Conservation (phyloP, 2,329 filamentous ascomycete species). For the Fusarium sp. region DNA sequence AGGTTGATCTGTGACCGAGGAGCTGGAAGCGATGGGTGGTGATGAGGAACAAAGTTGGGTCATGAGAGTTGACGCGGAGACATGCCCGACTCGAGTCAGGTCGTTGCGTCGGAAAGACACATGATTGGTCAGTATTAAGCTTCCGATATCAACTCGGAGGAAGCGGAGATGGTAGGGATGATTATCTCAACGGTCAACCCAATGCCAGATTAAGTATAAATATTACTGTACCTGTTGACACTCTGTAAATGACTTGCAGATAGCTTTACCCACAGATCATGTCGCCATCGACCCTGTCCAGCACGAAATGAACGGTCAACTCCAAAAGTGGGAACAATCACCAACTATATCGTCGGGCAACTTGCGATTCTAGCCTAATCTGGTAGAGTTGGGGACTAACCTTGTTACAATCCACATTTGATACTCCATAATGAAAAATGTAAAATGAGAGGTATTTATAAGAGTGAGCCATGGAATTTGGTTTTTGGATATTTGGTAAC, state of each 20-base stretch:
- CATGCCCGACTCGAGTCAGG: conserved; percentile 8
- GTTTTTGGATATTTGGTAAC: not conserved
- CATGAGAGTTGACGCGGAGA: conserved; percentile 30
- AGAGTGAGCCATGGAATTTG: not conserved
- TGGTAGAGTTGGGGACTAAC: conserved; percentile 8
- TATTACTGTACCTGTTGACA: not conserved
- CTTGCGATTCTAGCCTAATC: conserved; percentile 37
- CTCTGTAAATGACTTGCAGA: not conserved
- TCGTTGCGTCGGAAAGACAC: not conserved
- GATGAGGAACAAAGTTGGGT: conserved; percentile 16
- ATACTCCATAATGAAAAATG: conserved; percentile 18
- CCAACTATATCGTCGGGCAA: conserved; percentile 24
- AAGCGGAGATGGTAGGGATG: not conserved
- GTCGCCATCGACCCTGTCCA: conserved; percentile 42
- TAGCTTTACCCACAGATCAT: conserved; percentile 2
- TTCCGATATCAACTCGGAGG: conserved; percentile 27
- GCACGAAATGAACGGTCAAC: conserved; percentile 34
- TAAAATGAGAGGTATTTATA: conserved; percentile 8
- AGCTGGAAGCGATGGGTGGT: conserved; percentile 22
- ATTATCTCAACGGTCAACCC: not conserved
- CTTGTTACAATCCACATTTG: conserved; percentile 28
- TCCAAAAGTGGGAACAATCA: conserved; percentile 28
- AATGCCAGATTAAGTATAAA: no score
- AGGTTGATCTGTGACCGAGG: conserved; percentile 37
- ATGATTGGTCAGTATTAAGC: conserved; percentile 31